A percentile compares a stretch with the other conserved stretches of the same genome.
These are phyloP conservation scores for Cercophora sp. DNA, from an alignment of 495 filamentous ascomycete species.

Conservation along the genomic window DNA sequence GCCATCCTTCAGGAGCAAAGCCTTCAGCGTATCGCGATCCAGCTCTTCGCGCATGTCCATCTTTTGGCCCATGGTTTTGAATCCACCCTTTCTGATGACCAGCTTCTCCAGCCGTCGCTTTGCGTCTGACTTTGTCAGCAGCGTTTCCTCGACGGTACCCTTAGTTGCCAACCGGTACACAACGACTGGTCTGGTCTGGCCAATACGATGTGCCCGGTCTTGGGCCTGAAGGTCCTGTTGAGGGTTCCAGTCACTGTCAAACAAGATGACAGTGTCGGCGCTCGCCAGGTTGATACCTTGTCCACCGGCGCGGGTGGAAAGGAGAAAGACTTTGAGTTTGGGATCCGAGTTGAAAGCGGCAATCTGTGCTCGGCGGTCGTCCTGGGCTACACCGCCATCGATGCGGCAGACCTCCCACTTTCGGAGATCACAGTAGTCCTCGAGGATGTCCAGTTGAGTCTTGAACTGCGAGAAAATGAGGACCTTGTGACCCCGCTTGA, in stretches of 20 bases:
- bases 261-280: constrained; percentile 93
- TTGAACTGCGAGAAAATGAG: constrained; percentile 98
- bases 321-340: constrained; percentile 72
- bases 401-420: constrained; percentile 83
- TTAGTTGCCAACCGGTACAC: constrained; percentile 95
- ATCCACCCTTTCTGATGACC: constrained; percentile 88
- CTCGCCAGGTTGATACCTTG: constrained; percentile 97
- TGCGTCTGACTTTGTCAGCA: constrained; percentile 83
- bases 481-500: constrained; percentile 77
- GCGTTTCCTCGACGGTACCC: constrained; percentile 83
- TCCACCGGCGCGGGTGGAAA: constrained; percentile 87
- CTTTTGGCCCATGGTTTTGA: constrained; percentile 59
- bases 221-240: constrained; percentile 96
- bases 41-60: constrained; percentile 46
- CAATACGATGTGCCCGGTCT: constrained; percentile 91
- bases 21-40: constrained; percentile 57
- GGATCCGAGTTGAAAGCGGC: constrained; percentile 74
- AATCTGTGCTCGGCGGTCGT: constrained; percentile 79
- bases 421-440: constrained; percentile 76
- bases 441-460: constrained; percentile 83
- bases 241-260: constrained; percentile 97
- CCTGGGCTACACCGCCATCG: constrained; percentile 79
- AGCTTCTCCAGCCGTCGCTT: constrained; percentile 93
- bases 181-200: constrained; percentile 85
- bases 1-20: constrained; percentile 59